Evolutionary conservation across 2,329 filamentous ascomycete species (phyloP), one percentile per base, ranked within the genome.

Genomic region (Fusarium poae): DNA sequence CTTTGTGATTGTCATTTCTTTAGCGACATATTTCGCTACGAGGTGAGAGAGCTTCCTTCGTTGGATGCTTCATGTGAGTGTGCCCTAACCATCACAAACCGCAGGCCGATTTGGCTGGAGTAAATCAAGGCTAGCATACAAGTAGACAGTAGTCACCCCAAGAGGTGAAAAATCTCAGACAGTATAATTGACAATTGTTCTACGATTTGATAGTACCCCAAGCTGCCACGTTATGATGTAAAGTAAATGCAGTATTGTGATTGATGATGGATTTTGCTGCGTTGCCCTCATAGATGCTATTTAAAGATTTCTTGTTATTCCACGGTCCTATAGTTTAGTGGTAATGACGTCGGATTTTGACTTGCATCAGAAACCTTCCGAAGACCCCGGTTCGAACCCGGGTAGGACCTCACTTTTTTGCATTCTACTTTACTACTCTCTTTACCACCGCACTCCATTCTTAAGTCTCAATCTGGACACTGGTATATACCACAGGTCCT

Each of bases 281-380:
- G 12, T 16, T 25, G 18, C 25, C 40, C 2, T 25, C 9, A 43
- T 59, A 44, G 39, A 5, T 0, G 3, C 7, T 4, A 11, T n/a
- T 13, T 20, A n/a, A 21, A n/a, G 2, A 12, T 15, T 6, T 1
- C 4, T 2, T 5, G 4, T 7, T 21, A 62, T 23, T 25, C 21
- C 42, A 12, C 42, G 61, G 61, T 63, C 61, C 61, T 63, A 63
- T 63, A 64, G 61, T 63, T 63, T 63, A 63, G 61, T 64, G 61
- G 61, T 63, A 63, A 63, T 63, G 60, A 63, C 60, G 60, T 63
- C 60, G 60, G 60, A 63, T 63, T 63, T 63, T 63, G 60, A 63
- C 44, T 29, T 12, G 8, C 3, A 13, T 63, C 60, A 18, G 29
- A 63, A 63, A 51, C 60, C 35, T 63, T 63, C 60, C 60, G 60